Percentiles rank a stretch among this genome's conserved stretches.
phyloP scores from a whole-genome alignment of 1,139 yeast species.

The Magnusiomyces starmeri region DNA sequence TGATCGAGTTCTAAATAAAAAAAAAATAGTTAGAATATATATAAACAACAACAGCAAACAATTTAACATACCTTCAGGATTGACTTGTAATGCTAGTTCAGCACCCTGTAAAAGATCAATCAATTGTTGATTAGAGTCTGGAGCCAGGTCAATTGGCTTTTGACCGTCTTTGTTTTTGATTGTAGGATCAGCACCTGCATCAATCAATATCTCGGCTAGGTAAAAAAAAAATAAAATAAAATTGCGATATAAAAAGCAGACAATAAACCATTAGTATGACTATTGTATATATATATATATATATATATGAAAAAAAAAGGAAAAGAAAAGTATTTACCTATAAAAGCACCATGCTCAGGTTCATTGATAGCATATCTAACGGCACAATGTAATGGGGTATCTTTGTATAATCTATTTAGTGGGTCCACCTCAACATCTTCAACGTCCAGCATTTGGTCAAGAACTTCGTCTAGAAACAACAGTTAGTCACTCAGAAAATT shows the following conservation, averaged over 20 bases:
- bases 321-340: conserved; percentile 29
- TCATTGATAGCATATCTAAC: conserved; percentile 70
- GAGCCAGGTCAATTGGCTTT: conserved; percentile 67
- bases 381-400: conserved; percentile 85
- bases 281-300: too few species aligned
- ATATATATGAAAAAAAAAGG: not conserved
- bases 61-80: not conserved
- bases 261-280: too few species aligned
- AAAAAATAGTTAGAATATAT: not conserved
- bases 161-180: conserved; percentile 52
- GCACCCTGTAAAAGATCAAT: conserved; percentile 68
- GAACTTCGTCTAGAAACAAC: conserved; percentile 43
- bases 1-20: not conserved
- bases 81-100: conserved; percentile 49
- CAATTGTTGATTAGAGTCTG: conserved; percentile 46
- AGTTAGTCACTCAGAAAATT: not conserved
- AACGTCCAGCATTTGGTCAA: conserved; percentile 74
- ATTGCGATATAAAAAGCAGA: not conserved
- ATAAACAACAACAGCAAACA: not conserved
- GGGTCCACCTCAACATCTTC: conserved; percentile 93
- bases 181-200: conserved; percentile 85
- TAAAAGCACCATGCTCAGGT: conserved; percentile 77
- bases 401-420: conserved; percentile 58
- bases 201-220: conserved; percentile 61
- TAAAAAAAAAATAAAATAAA: not conserved